These are phyloP conservation scores for Rhodotorula babjevae DNA, from an alignment of 768 basidiomycete species.

Conservation along the genomic window DNA sequence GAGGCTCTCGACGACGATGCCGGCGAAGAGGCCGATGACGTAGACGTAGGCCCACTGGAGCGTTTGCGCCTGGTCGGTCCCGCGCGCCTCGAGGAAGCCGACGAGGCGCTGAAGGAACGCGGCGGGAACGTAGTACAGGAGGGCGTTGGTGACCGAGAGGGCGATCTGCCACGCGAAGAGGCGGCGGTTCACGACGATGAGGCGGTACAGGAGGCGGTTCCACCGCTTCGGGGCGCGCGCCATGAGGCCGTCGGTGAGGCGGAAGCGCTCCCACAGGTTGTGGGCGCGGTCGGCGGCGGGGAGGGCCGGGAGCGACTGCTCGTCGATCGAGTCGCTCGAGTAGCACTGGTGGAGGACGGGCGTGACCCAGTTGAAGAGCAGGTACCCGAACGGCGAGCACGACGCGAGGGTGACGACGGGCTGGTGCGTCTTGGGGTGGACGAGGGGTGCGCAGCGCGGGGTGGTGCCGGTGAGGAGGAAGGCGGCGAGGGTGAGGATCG, in stretches of 20 bases:
- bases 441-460: constrained; percentile 19
- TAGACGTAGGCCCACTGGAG: constrained; percentile 34
- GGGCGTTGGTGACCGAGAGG: constrained; percentile 16
- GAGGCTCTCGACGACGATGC: constrained; percentile 31
- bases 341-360: constrained; percentile 13
- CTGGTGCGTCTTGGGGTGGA: not conserved
- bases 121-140: constrained; percentile 42
- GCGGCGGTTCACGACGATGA: constrained; percentile 19
- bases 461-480: constrained; percentile 18
- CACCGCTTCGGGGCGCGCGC: constrained; percentile 11
- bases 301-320: constrained; percentile 13
- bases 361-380: constrained; percentile 32
- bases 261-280: constrained; percentile 24
- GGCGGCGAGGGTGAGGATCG: constrained; percentile 1
- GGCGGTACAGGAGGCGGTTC: constrained; percentile 32
- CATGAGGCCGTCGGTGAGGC: not conserved
- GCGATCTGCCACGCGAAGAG: constrained; percentile 25
- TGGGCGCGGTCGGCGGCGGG: constrained; percentile 19
- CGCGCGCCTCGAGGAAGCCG: constrained; percentile 33
- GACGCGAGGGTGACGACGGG: constrained; percentile 11
- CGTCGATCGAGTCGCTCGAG: constrained; percentile 10
- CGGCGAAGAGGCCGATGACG: constrained; percentile 33
- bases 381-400: constrained; percentile 20
- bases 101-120: constrained; percentile 43
- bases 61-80: not conserved